Percentiles rank a stretch among this genome's conserved stretches.
Conservation (phyloP, 2,329 filamentous ascomycete genomes). For the Colletotrichum tamarilloi region DNA sequence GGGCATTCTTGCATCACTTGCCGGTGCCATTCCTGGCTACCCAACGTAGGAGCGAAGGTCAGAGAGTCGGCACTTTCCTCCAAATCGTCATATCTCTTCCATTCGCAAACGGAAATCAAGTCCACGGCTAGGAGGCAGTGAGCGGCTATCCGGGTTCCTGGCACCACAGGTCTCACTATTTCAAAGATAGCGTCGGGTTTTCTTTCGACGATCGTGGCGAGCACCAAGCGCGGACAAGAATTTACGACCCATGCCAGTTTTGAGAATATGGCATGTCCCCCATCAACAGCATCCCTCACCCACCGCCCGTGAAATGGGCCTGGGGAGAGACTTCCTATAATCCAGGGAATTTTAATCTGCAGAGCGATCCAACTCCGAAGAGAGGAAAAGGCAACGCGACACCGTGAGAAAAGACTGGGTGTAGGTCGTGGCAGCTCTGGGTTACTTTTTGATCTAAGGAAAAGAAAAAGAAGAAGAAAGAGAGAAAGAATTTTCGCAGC, state of each 20-base stretch:
- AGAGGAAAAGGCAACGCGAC: conserved; percentile 70
- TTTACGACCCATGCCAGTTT: neutral
- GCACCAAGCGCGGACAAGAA: neutral
- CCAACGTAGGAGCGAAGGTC: too few species aligned
- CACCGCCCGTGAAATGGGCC: conserved; percentile 54
- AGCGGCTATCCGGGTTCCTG: neutral
- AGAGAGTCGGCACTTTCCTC: neutral
- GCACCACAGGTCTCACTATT: neutral
- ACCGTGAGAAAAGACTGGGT: conserved; percentile 64
- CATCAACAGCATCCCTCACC: conserved; percentile 70
- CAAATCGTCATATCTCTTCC: neutral
- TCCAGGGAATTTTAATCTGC: conserved; percentile 67
- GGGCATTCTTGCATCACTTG: neutral
- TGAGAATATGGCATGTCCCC: conserved; percentile 59
- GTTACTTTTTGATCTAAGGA: conserved; percentile 71
- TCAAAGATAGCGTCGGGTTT: neutral
- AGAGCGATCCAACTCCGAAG: conserved; percentile 61
- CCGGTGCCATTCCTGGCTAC: neutral
- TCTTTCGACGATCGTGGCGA: neutral
- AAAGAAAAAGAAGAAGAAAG: conserved; percentile 55
- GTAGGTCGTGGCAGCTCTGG: conserved; percentile 73
- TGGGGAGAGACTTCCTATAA: conserved; percentile 72
- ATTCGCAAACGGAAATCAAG: neutral
- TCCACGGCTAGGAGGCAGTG: neutral
- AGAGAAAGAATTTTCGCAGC: conserved; percentile 43